These are phyloP conservation scores for Tolypocladium pustulatum DNA, from an alignment of 2,329 filamentous ascomycete genomes.

Conservation along the genomic window DNA sequence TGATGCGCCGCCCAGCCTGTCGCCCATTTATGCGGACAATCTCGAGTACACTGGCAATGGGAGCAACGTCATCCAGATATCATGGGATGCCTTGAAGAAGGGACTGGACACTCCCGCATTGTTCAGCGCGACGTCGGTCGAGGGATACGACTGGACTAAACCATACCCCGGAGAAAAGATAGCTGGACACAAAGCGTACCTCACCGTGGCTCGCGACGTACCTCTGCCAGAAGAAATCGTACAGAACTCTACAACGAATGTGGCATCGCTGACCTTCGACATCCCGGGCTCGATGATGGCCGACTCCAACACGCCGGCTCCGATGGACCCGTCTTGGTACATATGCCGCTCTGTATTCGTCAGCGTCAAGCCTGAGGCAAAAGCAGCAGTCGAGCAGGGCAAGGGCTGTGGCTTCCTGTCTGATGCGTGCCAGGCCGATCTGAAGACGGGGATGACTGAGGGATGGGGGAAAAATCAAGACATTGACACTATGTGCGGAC, in stretches of 20 bases:
- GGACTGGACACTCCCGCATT: background rate
- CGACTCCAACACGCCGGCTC: background rate
- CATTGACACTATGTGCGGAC: background rate
- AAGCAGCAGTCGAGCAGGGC: background rate
- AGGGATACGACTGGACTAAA: background rate
- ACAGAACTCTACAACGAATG: background rate
- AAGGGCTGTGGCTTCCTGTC: background rate
- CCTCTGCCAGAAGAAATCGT: background rate
- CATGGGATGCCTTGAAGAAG: background rate
- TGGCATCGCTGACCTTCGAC: background rate
- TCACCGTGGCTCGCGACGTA: background rate
- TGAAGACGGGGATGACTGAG: background rate
- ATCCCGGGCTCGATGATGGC: background rate
- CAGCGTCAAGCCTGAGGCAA: background rate
- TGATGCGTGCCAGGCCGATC: background rate
- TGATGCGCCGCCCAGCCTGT: background rate
- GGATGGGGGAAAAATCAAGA: background rate
- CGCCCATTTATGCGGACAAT: background rate
- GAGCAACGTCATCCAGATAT: background rate
- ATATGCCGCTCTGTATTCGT: background rate
- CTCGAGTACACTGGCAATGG: background rate
- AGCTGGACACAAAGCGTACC: background rate
- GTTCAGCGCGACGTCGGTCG: background rate
- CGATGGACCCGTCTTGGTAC: background rate
- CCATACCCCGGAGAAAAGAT: background rate